Evolutionary conservation across 2,329 filamentous ascomycete species (phyloP).

Genomic region (Pseudogymnoascus sp.): DNA sequence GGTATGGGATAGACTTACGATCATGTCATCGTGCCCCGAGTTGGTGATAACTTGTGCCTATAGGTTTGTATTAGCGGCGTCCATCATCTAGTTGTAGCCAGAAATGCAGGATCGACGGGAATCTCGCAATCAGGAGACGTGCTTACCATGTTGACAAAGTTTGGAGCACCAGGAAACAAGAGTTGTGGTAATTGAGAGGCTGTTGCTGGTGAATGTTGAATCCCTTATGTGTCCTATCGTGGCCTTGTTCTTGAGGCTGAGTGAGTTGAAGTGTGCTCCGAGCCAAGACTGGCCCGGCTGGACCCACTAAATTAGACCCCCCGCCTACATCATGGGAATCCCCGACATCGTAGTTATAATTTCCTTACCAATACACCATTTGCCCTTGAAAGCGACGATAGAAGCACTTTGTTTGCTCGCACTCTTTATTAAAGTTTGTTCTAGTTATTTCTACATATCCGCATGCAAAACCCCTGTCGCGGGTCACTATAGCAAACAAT

Average conservation of each 20-base stretch:
- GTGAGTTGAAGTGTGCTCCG: neutral
- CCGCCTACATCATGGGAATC: neutral
- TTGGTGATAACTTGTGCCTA: constrained; percentile 74
- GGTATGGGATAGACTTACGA: constrained; percentile 56
- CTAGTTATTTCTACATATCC: neutral
- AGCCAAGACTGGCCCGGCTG: neutral
- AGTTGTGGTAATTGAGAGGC: neutral
- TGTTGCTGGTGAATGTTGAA: neutral
- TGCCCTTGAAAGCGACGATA: neutral
- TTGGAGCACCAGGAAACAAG: neutral
- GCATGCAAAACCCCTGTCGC: neutral
- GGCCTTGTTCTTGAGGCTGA: constrained; percentile 9
- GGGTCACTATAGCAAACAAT: neutral
- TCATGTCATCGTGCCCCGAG: constrained; percentile 97
- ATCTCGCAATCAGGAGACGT: neutral
- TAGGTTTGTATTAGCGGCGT: neutral
- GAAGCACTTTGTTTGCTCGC: neutral
- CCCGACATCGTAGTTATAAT: neutral
- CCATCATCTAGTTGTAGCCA: neutral
- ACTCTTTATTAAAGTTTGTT: neutral
- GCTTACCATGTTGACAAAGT: constrained; percentile 5
- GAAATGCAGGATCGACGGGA: neutral
- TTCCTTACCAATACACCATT: neutral
- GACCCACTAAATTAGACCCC: constrained; percentile 12
- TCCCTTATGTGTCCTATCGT: constrained; percentile 6